phyloP scores from a whole-genome alignment of 2,329 filamentous ascomycete species.

The Claviceps humidiphila region DNA sequence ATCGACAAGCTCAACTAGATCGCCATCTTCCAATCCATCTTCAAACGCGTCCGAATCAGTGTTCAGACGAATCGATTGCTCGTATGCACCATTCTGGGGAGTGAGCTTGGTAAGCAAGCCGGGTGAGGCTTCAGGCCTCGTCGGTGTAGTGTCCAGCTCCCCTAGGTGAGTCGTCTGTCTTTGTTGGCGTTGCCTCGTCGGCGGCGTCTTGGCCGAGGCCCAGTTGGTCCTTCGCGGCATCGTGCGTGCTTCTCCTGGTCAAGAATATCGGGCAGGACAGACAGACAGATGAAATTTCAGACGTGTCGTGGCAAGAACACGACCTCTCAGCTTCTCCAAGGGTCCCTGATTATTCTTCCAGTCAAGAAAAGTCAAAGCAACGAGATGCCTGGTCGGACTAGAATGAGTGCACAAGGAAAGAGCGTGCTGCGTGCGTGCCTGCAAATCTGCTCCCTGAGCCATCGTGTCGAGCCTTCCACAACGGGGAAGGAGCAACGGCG shows the following conservation, averaged over 20 bases:
- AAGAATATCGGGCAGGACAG: not conserved
- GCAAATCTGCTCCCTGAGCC: not conserved
- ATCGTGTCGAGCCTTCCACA: not conserved
- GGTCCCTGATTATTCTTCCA: not conserved
- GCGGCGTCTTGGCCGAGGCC: conserved; percentile 1
- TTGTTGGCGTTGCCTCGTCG: conserved; percentile 6
- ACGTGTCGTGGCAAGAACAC: not conserved
- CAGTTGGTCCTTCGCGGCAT: not conserved
- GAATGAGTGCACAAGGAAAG: not conserved
- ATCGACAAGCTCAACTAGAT: conserved; percentile 10
- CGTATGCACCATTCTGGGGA: not conserved
- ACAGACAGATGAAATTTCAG: not conserved
- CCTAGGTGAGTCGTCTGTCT: conserved; percentile 12
- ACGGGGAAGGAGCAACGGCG: not conserved
- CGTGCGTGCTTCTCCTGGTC: not conserved
- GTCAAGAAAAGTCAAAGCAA: not conserved
- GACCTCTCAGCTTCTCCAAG: not conserved
- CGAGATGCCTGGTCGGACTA: not conserved
- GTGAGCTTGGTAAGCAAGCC: not conserved
- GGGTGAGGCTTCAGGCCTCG: conserved; percentile 12
- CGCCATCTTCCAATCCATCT: conserved; percentile 13
- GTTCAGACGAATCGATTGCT: not conserved
- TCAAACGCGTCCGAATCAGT: conserved; percentile 10
- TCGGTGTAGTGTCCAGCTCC: conserved; percentile 22
- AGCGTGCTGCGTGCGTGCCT: not conserved